phyloP scores from a whole-genome alignment of 2,329 filamentous ascomycete genomes.

The Talaromyces sp. region DNA sequence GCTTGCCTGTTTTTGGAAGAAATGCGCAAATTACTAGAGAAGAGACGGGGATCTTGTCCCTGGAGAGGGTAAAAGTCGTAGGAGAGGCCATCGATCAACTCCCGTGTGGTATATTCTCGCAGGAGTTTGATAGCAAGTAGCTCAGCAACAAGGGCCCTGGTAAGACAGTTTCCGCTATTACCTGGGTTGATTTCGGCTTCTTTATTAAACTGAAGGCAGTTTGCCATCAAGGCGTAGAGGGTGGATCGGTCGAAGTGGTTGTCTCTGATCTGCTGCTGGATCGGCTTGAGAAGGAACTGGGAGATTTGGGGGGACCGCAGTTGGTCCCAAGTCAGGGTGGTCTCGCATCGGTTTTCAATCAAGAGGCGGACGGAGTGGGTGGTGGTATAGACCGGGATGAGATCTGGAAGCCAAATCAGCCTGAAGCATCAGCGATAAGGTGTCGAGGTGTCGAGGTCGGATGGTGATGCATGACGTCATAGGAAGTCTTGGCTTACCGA shows the following conservation, averaged over 20 bases:
- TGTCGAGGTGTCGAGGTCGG: neutral
- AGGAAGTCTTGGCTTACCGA: conserved; percentile 49
- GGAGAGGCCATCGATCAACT: conserved; percentile 87
- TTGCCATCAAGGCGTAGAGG: conserved; percentile 84
- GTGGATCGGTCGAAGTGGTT: conserved; percentile 82
- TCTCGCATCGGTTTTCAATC: conserved; percentile 80
- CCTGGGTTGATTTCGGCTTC: conserved; percentile 76
- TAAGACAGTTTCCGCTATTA: conserved; percentile 76
- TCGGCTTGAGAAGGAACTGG: conserved; percentile 91
- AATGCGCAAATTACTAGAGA: conserved; percentile 26
- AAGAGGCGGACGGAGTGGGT: conserved; percentile 85
- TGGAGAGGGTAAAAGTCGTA: conserved; percentile 94
- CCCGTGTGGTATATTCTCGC: conserved; percentile 81
- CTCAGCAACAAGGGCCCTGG: conserved; percentile 83
- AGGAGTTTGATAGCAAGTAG: conserved; percentile 82
- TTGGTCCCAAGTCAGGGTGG: conserved; percentile 89
- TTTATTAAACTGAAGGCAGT: conserved; percentile 87
- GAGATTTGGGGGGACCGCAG: conserved; percentile 92
- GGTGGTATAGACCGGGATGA: conserved; percentile 80
- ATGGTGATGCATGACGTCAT: conserved; percentile 8
- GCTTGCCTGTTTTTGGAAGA: conserved; percentile 40
- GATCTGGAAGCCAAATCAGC: conserved; percentile 49
- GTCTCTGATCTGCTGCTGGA: conserved; percentile 79
- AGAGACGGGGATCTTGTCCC: conserved; percentile 54
- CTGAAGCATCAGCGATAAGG: neutral